Base-by-base conservation (phyloP, 2,329 filamentous ascomycete genomes). In the Alternaria sp. region DNA sequence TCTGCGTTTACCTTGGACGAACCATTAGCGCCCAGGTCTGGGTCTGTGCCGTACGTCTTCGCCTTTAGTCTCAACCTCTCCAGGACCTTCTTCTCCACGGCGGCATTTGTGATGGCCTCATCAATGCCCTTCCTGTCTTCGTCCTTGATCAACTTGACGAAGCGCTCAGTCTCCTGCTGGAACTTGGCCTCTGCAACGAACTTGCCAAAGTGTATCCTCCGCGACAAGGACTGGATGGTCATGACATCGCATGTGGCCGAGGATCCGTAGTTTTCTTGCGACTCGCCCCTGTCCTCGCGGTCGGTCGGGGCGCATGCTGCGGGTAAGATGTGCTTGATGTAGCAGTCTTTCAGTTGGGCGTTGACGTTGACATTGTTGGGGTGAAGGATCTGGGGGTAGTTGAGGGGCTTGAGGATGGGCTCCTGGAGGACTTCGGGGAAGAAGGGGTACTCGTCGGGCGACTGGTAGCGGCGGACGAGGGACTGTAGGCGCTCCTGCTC, bases 131-230 rank as follows among this genome's bases (percentile, higher is more conserved):
- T 83, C 6, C 91, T 85, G 79, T 99, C 94, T 63, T 85, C 89
- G 1, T 88, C 90, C 78, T 90, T 89, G 81, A 99, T 98, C 80
- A 98, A 80, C 64, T 84, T 84, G 6, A 92, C 94, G 78, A 94
- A 99, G 64, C 83, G 86, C 71, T 94, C 92, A 30, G 89, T 86
- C 69, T 98, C 92, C 48, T 91, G 90, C 71, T 87, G 87, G 81
- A 97, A 99, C 82, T 99, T 99, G 61, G 90, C 90, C 85, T 99
- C 95, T 44, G 95, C 95, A 9, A 99, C 95, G 74, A 98, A 98
- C 82, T 98, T 99, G 70, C 95, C 95, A 82, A 97, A 99, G 81
- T 99, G 95, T 70, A 99, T 95, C 57, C 95, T 86, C 43, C 94
- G 87, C 40, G 92, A 96, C 48, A 99, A 82, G 4, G 95, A 92